Evolutionary conservation across 306 rosid species (phyloP).

Genomic region (Crataegus laevigata): DNA sequence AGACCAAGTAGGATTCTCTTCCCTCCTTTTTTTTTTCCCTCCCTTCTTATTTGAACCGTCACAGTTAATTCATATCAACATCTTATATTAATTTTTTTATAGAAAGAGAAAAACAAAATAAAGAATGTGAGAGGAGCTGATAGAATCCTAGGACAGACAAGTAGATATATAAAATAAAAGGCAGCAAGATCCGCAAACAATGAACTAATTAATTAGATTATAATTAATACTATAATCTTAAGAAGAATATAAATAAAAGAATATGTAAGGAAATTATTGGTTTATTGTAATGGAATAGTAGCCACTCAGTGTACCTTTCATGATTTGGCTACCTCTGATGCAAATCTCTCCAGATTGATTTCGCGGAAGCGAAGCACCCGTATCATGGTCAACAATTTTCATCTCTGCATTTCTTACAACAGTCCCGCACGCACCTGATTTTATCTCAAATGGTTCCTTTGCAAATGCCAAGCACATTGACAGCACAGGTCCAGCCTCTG

Average conservation of each 20-base stretch:
- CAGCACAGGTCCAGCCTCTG: conserved; percentile 70
- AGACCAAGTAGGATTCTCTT: neutral
- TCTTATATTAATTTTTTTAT: too few relatives aligned
- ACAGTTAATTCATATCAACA: too few relatives aligned
- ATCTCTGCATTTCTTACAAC: conserved; percentile 65
- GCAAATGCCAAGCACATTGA: conserved; percentile 66
- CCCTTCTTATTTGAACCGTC: too few relatives aligned
- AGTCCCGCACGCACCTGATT: conserved; percentile 80
- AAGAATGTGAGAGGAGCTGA: too few relatives aligned
- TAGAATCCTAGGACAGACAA: too few relatives aligned
- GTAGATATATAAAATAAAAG: too few relatives aligned
- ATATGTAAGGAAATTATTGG: neutral
- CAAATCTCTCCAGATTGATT: conserved; percentile 71
- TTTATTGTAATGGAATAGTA: neutral
- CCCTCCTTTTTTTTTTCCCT: too few relatives aligned
- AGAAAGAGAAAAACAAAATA: too few relatives aligned
- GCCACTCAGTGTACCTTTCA: conserved; percentile 48
- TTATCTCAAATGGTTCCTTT: conserved; percentile 40
- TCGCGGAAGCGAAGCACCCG: conserved; percentile 57
- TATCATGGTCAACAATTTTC: conserved; percentile 56
- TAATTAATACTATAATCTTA: too few relatives aligned
- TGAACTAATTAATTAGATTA: too few relatives aligned
- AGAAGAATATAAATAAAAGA: neutral
- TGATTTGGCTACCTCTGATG: conserved; percentile 59
- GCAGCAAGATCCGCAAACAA: too few relatives aligned